These are phyloP conservation scores for Starmera dryadoides DNA, from an alignment of 805 yeast genomes.

Conservation along the genomic window DNA sequence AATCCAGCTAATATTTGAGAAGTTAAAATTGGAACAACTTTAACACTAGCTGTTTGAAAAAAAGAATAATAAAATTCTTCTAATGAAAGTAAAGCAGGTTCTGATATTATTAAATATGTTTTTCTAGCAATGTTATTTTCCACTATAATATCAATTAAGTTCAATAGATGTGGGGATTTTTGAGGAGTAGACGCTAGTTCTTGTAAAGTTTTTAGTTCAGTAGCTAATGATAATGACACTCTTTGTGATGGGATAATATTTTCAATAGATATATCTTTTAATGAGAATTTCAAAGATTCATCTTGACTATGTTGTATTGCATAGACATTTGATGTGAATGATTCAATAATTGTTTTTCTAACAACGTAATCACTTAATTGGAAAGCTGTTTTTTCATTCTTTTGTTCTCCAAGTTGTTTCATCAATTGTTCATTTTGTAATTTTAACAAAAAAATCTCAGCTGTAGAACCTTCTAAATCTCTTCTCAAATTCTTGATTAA, in stretches of 20 bases:
- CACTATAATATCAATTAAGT: not conserved
- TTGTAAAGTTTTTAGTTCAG: not conserved
- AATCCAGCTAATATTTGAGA: slow-evolving; percentile 5
- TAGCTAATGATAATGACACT: not conserved
- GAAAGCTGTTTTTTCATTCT: not conserved
- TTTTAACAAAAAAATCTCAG: not conserved
- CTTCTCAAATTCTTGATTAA: not conserved
- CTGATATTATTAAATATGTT: slow-evolving; percentile 2
- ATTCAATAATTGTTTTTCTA: not conserved
- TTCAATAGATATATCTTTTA: not conserved
- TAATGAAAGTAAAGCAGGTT: slow-evolving; percentile 2
- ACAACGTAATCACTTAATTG: not conserved
- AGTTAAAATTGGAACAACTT: not conserved
- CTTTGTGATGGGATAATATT: not conserved
- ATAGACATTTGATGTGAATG: not conserved
- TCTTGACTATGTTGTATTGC: not conserved
- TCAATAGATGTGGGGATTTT: not conserved
- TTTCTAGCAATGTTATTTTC: slow-evolving; percentile 3
- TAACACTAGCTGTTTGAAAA: not conserved
- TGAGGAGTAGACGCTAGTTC: not conserved
- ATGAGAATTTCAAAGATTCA: not conserved
- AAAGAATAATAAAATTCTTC: slow-evolving; percentile 1
- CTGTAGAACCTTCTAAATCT: not conserved
- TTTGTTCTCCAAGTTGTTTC: not conserved
- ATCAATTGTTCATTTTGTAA: not conserved